These are phyloP conservation scores for Triglochin maritima DNA, from an alignment of 106 monocot genomes.

Conservation along the genomic window DNA sequence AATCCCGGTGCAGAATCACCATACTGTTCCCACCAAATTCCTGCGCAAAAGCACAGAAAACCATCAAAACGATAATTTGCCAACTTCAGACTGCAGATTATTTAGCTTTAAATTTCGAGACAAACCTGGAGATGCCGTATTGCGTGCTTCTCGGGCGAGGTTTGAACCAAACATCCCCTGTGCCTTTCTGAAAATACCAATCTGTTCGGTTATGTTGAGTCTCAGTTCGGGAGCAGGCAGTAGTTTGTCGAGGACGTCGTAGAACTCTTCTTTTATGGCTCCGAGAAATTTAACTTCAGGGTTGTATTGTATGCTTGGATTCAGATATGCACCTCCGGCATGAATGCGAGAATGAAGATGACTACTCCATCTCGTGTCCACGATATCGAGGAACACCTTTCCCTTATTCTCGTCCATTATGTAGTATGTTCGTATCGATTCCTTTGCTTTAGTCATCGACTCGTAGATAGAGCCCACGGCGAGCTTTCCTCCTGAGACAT, in stretches of 20 bases:
- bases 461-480: slow-evolving; percentile 82
- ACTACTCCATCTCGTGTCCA: slow-evolving; percentile 71
- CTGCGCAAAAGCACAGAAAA: slow-evolving; percentile 12
- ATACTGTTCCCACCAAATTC: slow-evolving; percentile 99
- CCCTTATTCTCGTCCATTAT: slow-evolving; percentile 97
- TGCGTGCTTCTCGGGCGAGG: slow-evolving; percentile 78
- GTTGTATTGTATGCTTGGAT: slow-evolving; percentile 92
- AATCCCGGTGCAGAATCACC: slow-evolving; percentile 81
- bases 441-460: slow-evolving; percentile 78
- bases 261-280: slow-evolving; percentile 65
- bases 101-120: not conserved
- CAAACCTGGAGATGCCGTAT: slow-evolving; percentile 58
- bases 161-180: slow-evolving; percentile 93
- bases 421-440: slow-evolving; percentile 89
- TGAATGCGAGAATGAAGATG: slow-evolving; percentile 86
- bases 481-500: slow-evolving; percentile 76
- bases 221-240: slow-evolving; percentile 53
- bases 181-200: slow-evolving; percentile 65
- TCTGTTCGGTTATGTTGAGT: slow-evolving; percentile 63
- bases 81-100: not conserved
- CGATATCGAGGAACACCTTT: slow-evolving; percentile 73
- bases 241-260: slow-evolving; percentile 67
- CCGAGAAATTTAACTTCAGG: slow-evolving; percentile 84
- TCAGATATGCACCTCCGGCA: slow-evolving; percentile 80
- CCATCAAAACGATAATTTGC: not conserved